Percentiles rank a stretch among this genome's conserved stretches.
phyloP scores from a whole-genome alignment of 2,329 filamentous ascomycete genomes.

The Hypomyces perniciosus region DNA sequence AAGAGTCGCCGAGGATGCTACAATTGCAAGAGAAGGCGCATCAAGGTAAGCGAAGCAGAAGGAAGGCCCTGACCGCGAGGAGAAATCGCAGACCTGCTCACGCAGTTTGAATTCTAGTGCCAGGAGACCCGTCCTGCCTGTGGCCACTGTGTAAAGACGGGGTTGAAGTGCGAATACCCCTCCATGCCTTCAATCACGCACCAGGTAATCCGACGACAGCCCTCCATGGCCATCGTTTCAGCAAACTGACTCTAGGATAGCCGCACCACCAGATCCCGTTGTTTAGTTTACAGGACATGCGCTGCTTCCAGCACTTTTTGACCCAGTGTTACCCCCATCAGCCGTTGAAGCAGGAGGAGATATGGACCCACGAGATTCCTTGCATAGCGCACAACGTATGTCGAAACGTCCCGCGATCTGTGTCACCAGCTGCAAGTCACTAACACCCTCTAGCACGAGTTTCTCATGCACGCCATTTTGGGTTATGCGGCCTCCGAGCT shows the following conservation, averaged over 20 bases:
- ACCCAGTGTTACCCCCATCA: constrained; percentile 57
- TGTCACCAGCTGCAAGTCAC: not conserved
- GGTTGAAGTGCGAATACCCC: constrained; percentile 59
- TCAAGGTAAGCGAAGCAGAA: constrained; percentile 43
- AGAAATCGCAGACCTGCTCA: not conserved
- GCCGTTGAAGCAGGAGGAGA: constrained; percentile 56
- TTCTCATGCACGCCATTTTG: constrained; percentile 65
- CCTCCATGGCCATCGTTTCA: not conserved
- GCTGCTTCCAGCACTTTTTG: constrained; percentile 63
- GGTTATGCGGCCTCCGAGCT: constrained; percentile 63
- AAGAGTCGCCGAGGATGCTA: constrained; percentile 62
- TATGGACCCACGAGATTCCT: constrained; percentile 63
- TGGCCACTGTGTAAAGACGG: constrained; percentile 57
- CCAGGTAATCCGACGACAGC: constrained; percentile 31
- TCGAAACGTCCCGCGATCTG: not conserved
- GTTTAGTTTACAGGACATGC: constrained; percentile 59
- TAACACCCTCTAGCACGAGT: constrained; percentile 46
- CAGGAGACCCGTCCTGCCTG: constrained; percentile 60
- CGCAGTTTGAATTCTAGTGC: constrained; percentile 38
- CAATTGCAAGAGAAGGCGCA: constrained; percentile 60
- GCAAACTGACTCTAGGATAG: constrained; percentile 24
- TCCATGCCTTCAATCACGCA: constrained; percentile 43
- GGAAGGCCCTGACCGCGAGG: not conserved
- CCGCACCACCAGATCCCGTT: constrained; percentile 53
- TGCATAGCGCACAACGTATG: constrained; percentile 60